Percentiles rank a stretch among this genome's conserved stretches.
Evolutionary conservation across 2,329 filamentous ascomycete genomes (phyloP).

Genomic region (Fusarium sublunatum): DNA sequence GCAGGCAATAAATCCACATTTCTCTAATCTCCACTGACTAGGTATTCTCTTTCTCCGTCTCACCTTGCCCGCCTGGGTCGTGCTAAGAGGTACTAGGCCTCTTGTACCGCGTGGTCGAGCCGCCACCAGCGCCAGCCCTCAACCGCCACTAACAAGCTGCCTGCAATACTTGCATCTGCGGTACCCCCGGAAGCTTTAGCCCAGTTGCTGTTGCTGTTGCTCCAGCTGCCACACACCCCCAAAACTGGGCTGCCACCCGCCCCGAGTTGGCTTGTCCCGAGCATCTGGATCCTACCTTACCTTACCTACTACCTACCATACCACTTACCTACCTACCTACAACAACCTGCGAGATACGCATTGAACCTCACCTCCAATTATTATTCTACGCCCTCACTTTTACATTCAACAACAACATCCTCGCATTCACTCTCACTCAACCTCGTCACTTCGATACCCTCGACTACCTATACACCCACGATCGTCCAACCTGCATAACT

Average conservation of each 20-base stretch:
- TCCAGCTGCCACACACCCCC: constrained; percentile 31
- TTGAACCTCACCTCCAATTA: constrained; percentile 14
- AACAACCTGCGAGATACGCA: neutral
- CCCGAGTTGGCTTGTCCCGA: constrained; percentile 43
- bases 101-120: constrained; percentile 36
- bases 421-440: constrained; percentile 16
- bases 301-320: constrained; percentile 24
- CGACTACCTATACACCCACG: constrained; percentile 8
- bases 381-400: constrained; percentile 12
- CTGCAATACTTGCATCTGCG: constrained; percentile 19
- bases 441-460: constrained; percentile 3
- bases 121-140: constrained; percentile 35
- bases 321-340: neutral
- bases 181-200: constrained; percentile 24
- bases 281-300: constrained; percentile 46
- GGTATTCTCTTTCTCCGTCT: constrained; percentile 30
- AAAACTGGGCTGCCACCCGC: constrained; percentile 45
- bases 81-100: constrained; percentile 32
- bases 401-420: constrained; percentile 15
- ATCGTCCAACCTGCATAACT: constrained; percentile 13
- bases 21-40: constrained; percentile 39
- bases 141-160: constrained; percentile 37
- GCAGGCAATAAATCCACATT: constrained; percentile 34
- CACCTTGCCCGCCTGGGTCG: constrained; percentile 24
- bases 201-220: constrained; percentile 19